Evolutionary conservation across 257 asterid species (phyloP).

Genomic region (Nicotiana undulata): DNA sequence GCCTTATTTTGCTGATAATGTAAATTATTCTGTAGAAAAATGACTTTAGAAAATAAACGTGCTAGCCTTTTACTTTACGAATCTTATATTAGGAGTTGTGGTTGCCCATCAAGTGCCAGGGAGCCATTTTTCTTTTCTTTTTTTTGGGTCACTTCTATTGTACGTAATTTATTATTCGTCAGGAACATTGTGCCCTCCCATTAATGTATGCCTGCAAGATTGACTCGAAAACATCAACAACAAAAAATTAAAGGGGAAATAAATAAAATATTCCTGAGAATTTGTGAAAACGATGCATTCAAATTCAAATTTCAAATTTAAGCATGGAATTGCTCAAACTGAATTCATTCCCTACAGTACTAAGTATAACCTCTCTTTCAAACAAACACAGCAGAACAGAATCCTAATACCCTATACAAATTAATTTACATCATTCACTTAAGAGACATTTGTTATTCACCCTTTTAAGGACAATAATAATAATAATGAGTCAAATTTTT

Average conservation of each 20-base stretch:
- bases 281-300: neutral
- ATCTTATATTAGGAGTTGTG: slow-evolving; percentile 1
- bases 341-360: neutral
- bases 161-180: neutral
- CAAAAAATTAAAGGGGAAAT: too few species aligned
- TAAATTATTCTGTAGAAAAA: neutral
- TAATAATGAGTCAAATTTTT: neutral
- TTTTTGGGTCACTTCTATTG: neutral
- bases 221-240: slow-evolving; percentile 1
- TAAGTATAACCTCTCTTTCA: neutral
- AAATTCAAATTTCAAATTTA: slow-evolving; percentile 1
- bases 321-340: neutral
- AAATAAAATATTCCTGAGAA: neutral
- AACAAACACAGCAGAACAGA: neutral
- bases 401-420: neutral
- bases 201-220: neutral
- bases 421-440: neutral
- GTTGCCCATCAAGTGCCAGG: neutral
- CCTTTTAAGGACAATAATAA: neutral
- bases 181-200: slow-evolving; percentile 3
- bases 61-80: slow-evolving; percentile 8
- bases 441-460: neutral
- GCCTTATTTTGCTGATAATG: neutral
- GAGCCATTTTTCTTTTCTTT: neutral
- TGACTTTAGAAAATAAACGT: neutral